These are phyloP conservation scores for Trichoderma virens DNA, from an alignment of 495 filamentous ascomycete genomes.

Conservation along the genomic window DNA sequence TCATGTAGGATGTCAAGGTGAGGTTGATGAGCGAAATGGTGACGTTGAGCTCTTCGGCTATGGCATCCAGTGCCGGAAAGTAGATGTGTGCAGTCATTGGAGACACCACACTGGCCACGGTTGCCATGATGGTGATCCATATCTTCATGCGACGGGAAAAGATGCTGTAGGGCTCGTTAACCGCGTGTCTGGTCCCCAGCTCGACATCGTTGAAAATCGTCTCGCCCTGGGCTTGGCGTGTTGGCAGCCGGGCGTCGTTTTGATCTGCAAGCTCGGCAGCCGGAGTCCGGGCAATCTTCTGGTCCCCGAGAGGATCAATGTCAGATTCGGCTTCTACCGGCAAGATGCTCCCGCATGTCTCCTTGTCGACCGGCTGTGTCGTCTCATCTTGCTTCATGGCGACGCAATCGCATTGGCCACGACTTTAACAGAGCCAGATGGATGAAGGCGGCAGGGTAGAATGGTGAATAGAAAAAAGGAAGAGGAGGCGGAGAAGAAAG, in stretches of 20 bases:
- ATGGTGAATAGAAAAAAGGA: not conserved
- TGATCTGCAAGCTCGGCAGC: not conserved
- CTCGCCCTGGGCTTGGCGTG: not conserved
- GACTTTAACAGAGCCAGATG: not conserved
- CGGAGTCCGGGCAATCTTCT: not conserved
- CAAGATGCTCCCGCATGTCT: not conserved
- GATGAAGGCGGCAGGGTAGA: not conserved
- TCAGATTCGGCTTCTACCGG: not conserved
- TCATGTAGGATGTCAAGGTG: conserved; percentile 58
- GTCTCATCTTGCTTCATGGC: conserved; percentile 3
- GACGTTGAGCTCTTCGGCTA: conserved; percentile 48
- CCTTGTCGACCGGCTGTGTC: not conserved
- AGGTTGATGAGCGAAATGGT: conserved; percentile 58
- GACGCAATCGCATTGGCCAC: not conserved
- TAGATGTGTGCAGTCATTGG: conserved; percentile 75
- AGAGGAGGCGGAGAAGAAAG: not conserved
- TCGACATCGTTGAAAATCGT: conserved; percentile 25
- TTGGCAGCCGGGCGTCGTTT: not conserved
- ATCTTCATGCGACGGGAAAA: conserved; percentile 50
- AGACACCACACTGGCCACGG: conserved; percentile 58
- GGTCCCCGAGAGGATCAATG: not conserved
- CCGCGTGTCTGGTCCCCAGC: conserved; percentile 17
- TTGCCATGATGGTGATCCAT: conserved; percentile 60
- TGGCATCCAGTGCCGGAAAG: conserved; percentile 59
- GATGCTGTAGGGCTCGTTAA: conserved; percentile 37